A percentile compares a stretch with the other conserved stretches of the same genome.
phyloP scores from a whole-genome alignment of 768 basidiomycete genomes.

The Suillus alpinus region DNA sequence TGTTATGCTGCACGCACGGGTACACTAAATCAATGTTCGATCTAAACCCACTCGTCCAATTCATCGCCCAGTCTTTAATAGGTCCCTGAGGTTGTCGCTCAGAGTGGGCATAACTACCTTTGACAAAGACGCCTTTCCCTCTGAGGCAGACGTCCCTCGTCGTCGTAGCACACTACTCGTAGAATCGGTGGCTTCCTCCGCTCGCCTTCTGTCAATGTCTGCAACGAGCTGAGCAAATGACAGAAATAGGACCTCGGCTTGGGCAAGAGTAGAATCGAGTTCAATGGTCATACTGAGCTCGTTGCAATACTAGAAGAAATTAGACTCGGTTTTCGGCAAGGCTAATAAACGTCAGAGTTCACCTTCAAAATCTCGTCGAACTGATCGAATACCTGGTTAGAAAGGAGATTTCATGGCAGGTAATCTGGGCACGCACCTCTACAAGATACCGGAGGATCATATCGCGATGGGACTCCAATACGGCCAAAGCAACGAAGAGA shows the following conservation, averaged over 20 bases:
- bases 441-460: slow-evolving; percentile 93
- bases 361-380: slow-evolving; percentile 83
- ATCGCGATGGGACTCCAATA: slow-evolving; percentile 93
- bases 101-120: slow-evolving; percentile 45
- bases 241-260: slow-evolving; percentile 95
- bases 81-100: slow-evolving; percentile 60
- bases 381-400: slow-evolving; percentile 32
- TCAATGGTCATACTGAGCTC: slow-evolving; percentile 97
- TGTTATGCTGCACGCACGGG: slow-evolving; percentile 4
- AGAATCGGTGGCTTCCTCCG: slow-evolving; percentile 43
- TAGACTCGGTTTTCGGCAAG: not conserved
- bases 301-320: slow-evolving; percentile 70
- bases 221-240: slow-evolving; percentile 87
- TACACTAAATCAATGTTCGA: slow-evolving; percentile 1
- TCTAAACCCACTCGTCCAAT: not conserved
- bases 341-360: slow-evolving; percentile 8
- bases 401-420: not conserved
- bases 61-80: slow-evolving; percentile 49
- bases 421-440: slow-evolving; percentile 54
- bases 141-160: slow-evolving; percentile 23
- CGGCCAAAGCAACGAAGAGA: slow-evolving; percentile 91
- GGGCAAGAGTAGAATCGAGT: slow-evolving; percentile 90
- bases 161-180: slow-evolving; percentile 30
- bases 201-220: slow-evolving; percentile 80
- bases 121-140: slow-evolving; percentile 12